These are phyloP conservation scores for Suillus subluteus DNA, from an alignment of 768 basidiomycete genomes.

Conservation along the genomic window DNA sequence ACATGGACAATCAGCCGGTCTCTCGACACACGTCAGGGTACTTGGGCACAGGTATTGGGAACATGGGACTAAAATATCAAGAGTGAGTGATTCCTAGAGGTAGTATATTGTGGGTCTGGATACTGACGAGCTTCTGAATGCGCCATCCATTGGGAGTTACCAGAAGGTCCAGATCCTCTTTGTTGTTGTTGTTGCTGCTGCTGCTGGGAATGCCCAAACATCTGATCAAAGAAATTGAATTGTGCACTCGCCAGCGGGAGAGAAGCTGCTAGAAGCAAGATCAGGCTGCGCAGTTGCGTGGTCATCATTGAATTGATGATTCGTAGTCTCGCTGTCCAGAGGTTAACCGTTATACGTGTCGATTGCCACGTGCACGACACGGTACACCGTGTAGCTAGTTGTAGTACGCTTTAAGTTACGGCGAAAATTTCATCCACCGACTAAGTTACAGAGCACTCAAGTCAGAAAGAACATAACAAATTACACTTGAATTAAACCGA, in stretches of 20 bases:
- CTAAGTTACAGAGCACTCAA: not conserved
- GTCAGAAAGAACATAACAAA: not conserved
- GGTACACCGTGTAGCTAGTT: too few relatives aligned
- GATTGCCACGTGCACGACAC: constrained; percentile 5
- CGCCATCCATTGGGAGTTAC: constrained; percentile 64
- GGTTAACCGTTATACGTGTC: not conserved
- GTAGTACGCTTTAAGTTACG: not conserved
- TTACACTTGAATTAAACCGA: constrained; percentile 2
- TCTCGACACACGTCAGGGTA: constrained; percentile 65
- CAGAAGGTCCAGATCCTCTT: constrained; percentile 23
- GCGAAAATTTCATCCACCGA: not conserved
- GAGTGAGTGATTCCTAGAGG: constrained; percentile 4
- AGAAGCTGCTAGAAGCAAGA: constrained; percentile 21
- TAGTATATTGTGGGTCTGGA: not conserved
- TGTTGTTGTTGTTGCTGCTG: constrained; percentile 47
- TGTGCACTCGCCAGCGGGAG: constrained; percentile 54
- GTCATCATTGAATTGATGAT: constrained; percentile 2
- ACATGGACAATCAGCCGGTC: constrained; percentile 72
- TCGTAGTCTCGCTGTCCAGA: not conserved
- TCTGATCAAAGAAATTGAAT: constrained; percentile 79
- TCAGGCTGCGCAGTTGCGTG: constrained; percentile 21
- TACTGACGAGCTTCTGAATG: constrained; percentile 67
- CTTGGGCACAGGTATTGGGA: constrained; percentile 76
- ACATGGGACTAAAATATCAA: constrained; percentile 59
- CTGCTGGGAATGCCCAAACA: constrained; percentile 63